Evolutionary conservation across 108 stramenopile genomes (phyloP), one percentile per base, ranked within the genome.

Genomic region (Discostella stelligeroides): DNA sequence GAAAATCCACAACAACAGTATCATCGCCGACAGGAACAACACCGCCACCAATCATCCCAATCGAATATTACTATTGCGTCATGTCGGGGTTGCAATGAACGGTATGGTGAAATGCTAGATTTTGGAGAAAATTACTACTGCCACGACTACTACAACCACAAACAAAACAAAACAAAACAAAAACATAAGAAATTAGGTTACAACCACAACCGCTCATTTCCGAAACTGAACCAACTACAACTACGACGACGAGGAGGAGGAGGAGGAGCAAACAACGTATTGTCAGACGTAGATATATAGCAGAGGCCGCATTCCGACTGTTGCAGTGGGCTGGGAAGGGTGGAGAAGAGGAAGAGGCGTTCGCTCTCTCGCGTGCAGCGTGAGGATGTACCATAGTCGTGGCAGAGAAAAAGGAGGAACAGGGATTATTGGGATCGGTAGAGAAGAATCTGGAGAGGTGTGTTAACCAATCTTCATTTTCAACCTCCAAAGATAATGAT

Each of bases 311-410:
- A 24, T 91, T 89, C 85, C 77, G 28, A 17, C 57, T 95, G 38
- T 66, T 95, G 72, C 89, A 92, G 57, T 95, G 89, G 89, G 90
- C 89, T 1, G 84, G 92, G 50, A 75, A 81, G 64, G 90, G 90
- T 56, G 82, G 85, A 42, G 71, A 83, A 14, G 49, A 88, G 51
- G 67, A 82, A 18, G 55, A 58, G 28, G 62, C 73, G 11, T 73
- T 81, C 51, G 14, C 21, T 48, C 39, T n/a, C n/a, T n/a, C n/a
- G n/a, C 45, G 54, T 3, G 54, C 53, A 34, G 9, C n/a, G n/a
- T n/a, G 59, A 39, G 12, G 66, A 47, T 55, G 48, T 23, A 1
- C 2, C n/a, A n/a, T n/a, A 14, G 48, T 7, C 45, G 75, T 38
- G 4, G 63, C 8, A 17, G 49, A 46, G n/a, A 43, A 39, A 43